Base-by-base conservation (phyloP, 768 basidiomycete species). In the Fomitopsis pulvina region DNA sequence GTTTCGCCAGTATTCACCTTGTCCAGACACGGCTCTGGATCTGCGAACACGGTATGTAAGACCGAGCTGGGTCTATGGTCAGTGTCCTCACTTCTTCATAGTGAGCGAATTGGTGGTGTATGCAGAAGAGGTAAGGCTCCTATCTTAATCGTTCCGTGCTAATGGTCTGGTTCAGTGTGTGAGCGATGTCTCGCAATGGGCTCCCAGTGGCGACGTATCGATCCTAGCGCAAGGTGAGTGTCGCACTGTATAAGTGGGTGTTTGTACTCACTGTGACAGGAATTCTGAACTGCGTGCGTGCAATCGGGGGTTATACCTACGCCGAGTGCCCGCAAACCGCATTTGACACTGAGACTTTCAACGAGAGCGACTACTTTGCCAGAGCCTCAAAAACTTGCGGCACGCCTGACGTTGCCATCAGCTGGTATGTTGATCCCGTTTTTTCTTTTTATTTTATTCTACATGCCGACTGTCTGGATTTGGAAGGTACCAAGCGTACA, bases 401-500 rank as follows among this genome's bases (percentile, higher is more conserved):
- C 14, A 77, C 79, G 61, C 38, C 73, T 4, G 64, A 72, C n/a
- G 65, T 83, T 14, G 72, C 75, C 0, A 62, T 83, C 60, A 82
- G 78, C 52, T 85, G 83, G 83, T 82, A 56, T 45, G 76, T 59
- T 8, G 20, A 52, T 9, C 22, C 39, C 18, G 8, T 22, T 6
- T 26, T 20, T 12, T 22, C 10, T 44, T 44, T 8, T 41, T n/a
- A 9, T 20, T 9, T 41, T 41, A 9, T 32, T 16, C 20, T 11
- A 16, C 7, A 28, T 46, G 48, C 28, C 43, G 37, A 16, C 38
- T 26, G 6, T 41, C 29, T 34, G 10, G 25, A 22, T 43, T 34
- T 14, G 14, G 26, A 42, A 82, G 81, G 80, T 84, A 83, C 55
- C 76, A 81, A 56, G 72, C 82, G 10, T 81, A 78, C 70, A 84